Conservation (phyloP, 768 basidiomycete species). For the Collybiopsis confluens region DNA sequence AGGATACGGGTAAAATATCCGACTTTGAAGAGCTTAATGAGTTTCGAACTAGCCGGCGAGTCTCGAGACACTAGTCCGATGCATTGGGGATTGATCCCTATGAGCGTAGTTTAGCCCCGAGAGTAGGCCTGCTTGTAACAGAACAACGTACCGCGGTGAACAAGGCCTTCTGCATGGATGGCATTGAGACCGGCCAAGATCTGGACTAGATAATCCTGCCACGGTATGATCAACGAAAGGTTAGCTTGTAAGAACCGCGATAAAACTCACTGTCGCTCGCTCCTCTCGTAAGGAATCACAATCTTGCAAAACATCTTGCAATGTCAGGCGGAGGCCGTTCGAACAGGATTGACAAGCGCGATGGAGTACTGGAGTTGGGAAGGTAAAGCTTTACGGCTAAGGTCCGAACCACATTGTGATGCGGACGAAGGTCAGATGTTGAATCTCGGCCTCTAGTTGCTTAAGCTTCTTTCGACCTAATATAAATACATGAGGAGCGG, state of each 20-base stretch:
- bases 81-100: slow-evolving; percentile 55
- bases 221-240: not conserved
- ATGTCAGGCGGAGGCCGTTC: slow-evolving; percentile 65
- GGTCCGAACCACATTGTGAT: slow-evolving; percentile 62
- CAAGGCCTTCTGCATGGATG: slow-evolving; percentile 58
- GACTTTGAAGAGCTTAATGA: slow-evolving; percentile 71
- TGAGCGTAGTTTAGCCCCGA: not conserved
- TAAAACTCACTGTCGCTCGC: slow-evolving; percentile 52
- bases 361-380: slow-evolving; percentile 42
- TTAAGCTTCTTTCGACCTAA: slow-evolving; percentile 66
- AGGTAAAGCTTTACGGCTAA: slow-evolving; percentile 63
- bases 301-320: slow-evolving; percentile 75
- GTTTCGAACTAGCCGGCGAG: slow-evolving; percentile 49
- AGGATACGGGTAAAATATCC: slow-evolving; percentile 68
- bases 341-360: slow-evolving; percentile 62
- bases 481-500: not conserved
- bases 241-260: not conserved
- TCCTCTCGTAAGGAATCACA: slow-evolving; percentile 71
- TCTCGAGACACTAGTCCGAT: slow-evolving; percentile 58
- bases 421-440: slow-evolving; percentile 50
- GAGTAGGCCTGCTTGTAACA: not conserved
- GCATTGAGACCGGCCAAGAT: slow-evolving; percentile 67
- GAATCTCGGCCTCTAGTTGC: slow-evolving; percentile 62
- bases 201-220: slow-evolving; percentile 71
- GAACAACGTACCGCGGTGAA: slow-evolving; percentile 59